These are phyloP conservation scores for Myriosclerotinia curreyana DNA, from an alignment of 2,329 filamentous ascomycete species.

Conservation along the genomic window DNA sequence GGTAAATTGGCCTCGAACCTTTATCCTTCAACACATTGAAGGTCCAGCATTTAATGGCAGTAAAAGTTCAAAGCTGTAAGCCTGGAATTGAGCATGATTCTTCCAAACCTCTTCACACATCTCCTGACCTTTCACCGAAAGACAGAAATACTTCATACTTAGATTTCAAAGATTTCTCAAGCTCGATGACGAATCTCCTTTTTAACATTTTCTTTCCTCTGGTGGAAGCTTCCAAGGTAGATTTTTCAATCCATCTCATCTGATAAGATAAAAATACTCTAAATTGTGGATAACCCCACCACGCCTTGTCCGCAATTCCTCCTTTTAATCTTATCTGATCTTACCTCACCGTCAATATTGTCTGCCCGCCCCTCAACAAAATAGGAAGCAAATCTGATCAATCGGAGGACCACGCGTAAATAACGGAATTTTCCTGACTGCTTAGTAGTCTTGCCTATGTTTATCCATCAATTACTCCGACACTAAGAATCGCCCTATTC, in stretches of 20 bases:
- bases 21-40: background rate
- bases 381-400: too few relatives aligned
- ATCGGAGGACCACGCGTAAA: too few relatives aligned
- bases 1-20: background rate
- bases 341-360: background rate
- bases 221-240: too few relatives aligned
- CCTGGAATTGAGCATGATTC: background rate
- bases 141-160: background rate
- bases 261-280: background rate
- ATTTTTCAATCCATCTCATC: background rate
- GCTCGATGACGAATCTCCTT: too few relatives aligned
- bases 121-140: background rate
- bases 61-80: background rate
- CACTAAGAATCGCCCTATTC: background rate
- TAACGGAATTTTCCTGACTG: too few relatives aligned
- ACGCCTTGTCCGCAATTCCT: too few relatives aligned
- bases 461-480: too few relatives aligned
- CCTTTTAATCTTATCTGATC: constrained; percentile 3
- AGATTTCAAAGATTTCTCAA: too few relatives aligned
- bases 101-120: background rate
- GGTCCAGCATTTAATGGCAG: too few relatives aligned
- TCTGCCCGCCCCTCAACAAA: too few relatives aligned
- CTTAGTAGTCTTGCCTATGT: too few relatives aligned
- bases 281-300: background rate
- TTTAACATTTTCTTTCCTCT: too few relatives aligned